Base-by-base conservation (phyloP, 2,329 filamentous ascomycete genomes). In the Stemphylium beticola region DNA sequence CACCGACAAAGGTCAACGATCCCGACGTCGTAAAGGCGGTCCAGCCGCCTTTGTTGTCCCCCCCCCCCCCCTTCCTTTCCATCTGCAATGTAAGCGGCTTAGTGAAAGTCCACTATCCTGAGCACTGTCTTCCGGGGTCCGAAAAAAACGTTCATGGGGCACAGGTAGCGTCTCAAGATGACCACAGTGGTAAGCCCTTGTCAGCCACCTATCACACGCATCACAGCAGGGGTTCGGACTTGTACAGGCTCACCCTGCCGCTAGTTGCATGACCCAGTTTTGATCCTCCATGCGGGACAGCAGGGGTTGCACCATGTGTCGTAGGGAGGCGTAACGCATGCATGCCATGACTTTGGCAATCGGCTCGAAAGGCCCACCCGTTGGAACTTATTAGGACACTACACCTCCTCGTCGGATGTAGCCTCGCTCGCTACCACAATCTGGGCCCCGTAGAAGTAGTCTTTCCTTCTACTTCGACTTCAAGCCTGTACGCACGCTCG, bases 211-310 rank as follows among this genome's bases (percentile, higher is more conserved):
- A 57, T 57, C 48, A 53, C 31, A 50, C 26, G 32, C 29, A 42
- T 33, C 42, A 42, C 26, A 29, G 33, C 48, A 57, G 47, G 60
- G 53, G 39, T 54, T 45, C 49, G 55, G 50, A 17, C 24, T 37
- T 55, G 53, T 49, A 59, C 43, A 55, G 51, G 42, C 46, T 46
- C 37, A 49, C 44, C 49, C 52, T 58, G 58, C 50, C 48, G 32
- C 50, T 50, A 58, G 48, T 50, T 55, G 50, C 50, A 53, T 53
- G 50, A 55, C 53, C 60, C 60, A 57, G 57, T 55, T 37, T 36
- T 51, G 57, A 62, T 62, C 46, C 49, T 58, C 60, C 53, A 54
- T 53, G 52, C 53, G 36, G 58, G 52, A 58, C 38, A 60, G 40
- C 59, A 55, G 49, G 57, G 57, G 46, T 41, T 49, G 17, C 46